phyloP scores from a whole-genome alignment of 73 alveolate genomes.

The Paramecium primaurelia region DNA sequence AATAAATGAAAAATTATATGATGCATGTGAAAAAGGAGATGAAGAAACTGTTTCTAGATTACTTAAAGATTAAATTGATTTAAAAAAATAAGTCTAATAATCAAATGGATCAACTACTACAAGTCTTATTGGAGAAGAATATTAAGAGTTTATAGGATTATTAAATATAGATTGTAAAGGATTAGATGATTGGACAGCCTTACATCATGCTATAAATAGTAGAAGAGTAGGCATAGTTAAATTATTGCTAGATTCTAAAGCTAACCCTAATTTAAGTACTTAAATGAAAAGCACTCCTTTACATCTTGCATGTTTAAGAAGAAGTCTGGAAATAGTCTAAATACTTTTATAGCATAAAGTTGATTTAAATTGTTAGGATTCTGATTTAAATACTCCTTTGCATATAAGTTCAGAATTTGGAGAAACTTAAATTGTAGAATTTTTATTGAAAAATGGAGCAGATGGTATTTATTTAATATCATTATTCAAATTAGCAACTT shows the following conservation, averaged over 20 bases:
- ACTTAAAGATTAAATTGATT: not conserved
- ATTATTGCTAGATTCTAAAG: conserved; percentile 27
- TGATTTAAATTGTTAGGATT: conserved; percentile 27
- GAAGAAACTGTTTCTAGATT: not conserved
- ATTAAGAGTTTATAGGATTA: not conserved
- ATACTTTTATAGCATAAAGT: not conserved
- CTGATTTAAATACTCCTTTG: conserved; percentile 53
- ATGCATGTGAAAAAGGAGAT: conserved; percentile 30
- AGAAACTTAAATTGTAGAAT: not conserved
- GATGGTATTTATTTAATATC: not conserved
- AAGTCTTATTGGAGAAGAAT: not conserved
- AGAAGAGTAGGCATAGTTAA: conserved; percentile 18
- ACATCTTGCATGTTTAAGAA: conserved; percentile 28
- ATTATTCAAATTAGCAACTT: not conserved
- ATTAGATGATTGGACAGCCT: conserved; percentile 79
- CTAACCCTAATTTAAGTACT: conserved; percentile 16
- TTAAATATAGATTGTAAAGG: conserved; percentile 62
- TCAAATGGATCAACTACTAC: not conserved
- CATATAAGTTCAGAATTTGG: conserved; percentile 63
- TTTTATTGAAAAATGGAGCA: conserved; percentile 20
- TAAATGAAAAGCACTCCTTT: conserved; percentile 31
- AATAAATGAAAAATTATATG: not conserved
- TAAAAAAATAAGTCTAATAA: not conserved
- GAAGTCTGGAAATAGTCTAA: conserved; percentile 1
- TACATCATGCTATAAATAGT: conserved; percentile 63